Percentiles rank a stretch among this genome's conserved stretches.
Conservation (phyloP, 495 filamentous ascomycete species). For the Aspergillus steynii region DNA sequence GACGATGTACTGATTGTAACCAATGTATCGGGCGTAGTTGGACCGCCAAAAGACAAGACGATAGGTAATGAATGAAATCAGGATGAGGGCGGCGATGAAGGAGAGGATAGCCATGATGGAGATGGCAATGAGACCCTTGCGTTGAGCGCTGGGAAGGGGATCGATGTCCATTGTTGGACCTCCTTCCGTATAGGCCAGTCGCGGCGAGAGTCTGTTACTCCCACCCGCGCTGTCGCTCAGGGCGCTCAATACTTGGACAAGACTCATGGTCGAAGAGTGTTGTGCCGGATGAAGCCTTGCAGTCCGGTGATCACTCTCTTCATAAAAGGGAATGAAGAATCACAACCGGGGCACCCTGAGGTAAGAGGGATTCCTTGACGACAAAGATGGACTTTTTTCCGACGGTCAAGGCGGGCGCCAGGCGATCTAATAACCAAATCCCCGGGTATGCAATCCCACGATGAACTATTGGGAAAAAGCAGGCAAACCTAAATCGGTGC, state of each 20-base stretch:
- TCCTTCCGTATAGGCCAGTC: constrained; percentile 19
- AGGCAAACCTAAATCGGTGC: neutral
- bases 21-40: constrained; percentile 45
- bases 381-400: neutral
- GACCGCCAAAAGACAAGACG: constrained; percentile 58
- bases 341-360: constrained; percentile 1
- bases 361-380: neutral
- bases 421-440: constrained; percentile 7
- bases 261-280: constrained; percentile 26
- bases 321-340: neutral
- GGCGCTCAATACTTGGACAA: constrained; percentile 22
- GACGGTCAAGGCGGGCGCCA: neutral
- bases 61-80: constrained; percentile 59
- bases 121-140: constrained; percentile 54
- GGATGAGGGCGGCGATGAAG: constrained; percentile 51
- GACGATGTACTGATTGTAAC: constrained; percentile 72
- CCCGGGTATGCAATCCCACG: neutral
- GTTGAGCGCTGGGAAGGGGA: constrained; percentile 52
- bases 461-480: constrained; percentile 3
- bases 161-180: constrained; percentile 28
- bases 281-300: neutral
- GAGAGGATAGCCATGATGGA: constrained; percentile 60
- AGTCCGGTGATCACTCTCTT: constrained; percentile 15
- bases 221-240: constrained; percentile 19
- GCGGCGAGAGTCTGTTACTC: constrained; percentile 23